phyloP scores from a whole-genome alignment of 2,329 filamentous ascomycete species.

The Cryphonectria carpinicola region DNA sequence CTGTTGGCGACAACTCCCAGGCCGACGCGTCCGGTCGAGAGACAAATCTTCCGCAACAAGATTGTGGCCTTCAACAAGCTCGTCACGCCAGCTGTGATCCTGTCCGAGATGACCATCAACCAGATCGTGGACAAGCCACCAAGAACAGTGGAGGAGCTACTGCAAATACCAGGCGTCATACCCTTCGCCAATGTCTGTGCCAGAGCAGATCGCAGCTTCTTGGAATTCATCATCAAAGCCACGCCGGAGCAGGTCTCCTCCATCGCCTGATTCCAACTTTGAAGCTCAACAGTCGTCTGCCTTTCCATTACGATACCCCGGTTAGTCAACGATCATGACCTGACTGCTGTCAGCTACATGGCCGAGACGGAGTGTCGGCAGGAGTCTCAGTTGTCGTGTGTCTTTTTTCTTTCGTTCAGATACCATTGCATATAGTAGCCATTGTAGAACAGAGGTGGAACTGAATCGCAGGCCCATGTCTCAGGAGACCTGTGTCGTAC shows the following conservation, averaged over 20 bases:
- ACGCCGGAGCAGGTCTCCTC: not conserved
- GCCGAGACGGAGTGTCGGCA: not conserved
- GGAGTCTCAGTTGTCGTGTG: not conserved
- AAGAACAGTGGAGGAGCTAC: constrained; percentile 2
- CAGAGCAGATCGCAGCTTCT: constrained; percentile 17
- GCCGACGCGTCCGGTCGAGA: not conserved
- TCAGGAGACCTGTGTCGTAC: not conserved
- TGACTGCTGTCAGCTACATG: not conserved
- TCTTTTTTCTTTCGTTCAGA: not conserved
- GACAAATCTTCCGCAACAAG: constrained; percentile 21
- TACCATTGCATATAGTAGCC: not conserved
- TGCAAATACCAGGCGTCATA: constrained; percentile 16
- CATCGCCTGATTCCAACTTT: not conserved
- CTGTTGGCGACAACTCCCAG: not conserved
- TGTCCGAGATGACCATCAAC: constrained; percentile 15
- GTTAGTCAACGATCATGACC: not conserved
- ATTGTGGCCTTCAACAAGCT: constrained; percentile 23
- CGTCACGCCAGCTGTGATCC: constrained; percentile 8
- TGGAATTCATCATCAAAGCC: constrained; percentile 20
- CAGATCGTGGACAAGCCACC: constrained; percentile 13
- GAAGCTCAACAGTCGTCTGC: not conserved
- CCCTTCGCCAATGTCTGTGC: constrained; percentile 23
- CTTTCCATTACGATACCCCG: not conserved
- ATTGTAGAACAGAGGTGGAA: not conserved
- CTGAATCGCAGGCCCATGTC: not conserved